These are phyloP conservation scores for Mycena rebaudengoi DNA, from an alignment of 768 basidiomycete genomes.

Conservation along the genomic window DNA sequence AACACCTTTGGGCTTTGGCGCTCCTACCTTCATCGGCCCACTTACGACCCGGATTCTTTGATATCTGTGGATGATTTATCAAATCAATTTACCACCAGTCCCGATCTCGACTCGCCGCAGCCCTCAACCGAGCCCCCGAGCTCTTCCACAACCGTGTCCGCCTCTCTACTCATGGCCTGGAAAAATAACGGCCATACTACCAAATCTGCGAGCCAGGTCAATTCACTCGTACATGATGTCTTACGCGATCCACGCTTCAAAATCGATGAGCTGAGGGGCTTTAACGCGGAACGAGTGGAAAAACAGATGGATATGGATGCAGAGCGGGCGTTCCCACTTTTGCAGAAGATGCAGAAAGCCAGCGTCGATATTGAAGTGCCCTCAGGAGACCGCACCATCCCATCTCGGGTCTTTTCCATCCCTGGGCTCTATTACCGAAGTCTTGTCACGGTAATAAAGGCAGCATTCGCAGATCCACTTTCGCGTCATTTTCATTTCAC, in stretches of 20 bases:
- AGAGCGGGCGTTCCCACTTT: slow-evolving; percentile 13
- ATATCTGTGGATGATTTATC: slow-evolving; percentile 7
- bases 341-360: slow-evolving; percentile 12
- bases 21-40: slow-evolving; percentile 18
- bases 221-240: slow-evolving; percentile 22
- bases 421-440: slow-evolving; percentile 34
- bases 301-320: slow-evolving; percentile 17
- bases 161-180: slow-evolving; percentile 5
- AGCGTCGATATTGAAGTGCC: slow-evolving; percentile 39
- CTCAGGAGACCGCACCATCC: slow-evolving; percentile 23
- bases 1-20: slow-evolving; percentile 17
- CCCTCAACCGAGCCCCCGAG: background rate
- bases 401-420: slow-evolving; percentile 32
- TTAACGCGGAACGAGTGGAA: slow-evolving; percentile 24
- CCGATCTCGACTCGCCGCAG: background rate
- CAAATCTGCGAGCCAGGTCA: slow-evolving; percentile 24
- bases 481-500: slow-evolving; percentile 30
- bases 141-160: background rate
- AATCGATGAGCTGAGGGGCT: slow-evolving; percentile 6
- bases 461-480: slow-evolving; percentile 24
- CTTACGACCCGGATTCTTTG: slow-evolving; percentile 16
- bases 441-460: slow-evolving; percentile 32
- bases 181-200: slow-evolving; percentile 17
- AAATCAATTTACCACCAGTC: background rate
- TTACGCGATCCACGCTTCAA: slow-evolving; percentile 21